Evolutionary conservation across 768 basidiomycete species (phyloP).

Genomic region (Pisolithus marmoratus): DNA sequence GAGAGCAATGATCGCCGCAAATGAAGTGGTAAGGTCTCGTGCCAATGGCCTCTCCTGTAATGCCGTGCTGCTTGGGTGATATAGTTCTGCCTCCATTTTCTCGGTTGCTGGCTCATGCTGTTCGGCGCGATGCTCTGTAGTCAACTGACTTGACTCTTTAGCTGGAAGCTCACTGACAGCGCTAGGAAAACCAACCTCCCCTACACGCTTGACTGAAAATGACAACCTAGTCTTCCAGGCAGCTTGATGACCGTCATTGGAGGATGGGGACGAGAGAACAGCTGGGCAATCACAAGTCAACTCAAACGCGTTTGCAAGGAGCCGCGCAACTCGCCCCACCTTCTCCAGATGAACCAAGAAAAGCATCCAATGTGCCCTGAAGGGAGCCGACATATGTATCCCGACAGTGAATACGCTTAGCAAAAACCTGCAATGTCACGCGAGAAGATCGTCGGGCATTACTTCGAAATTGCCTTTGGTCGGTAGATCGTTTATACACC

Average conservation of each 20-base stretch:
- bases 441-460: constrained; percentile 1
- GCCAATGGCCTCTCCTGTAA: background rate
- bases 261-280: background rate
- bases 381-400: constrained; percentile 5
- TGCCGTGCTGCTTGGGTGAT: no score
- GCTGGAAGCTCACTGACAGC: no score
- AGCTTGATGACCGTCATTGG: background rate
- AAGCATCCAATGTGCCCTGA: background rate
- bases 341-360: background rate
- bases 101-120: background rate
- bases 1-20: background rate
- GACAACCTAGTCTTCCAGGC: background rate
- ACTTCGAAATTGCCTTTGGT: background rate
- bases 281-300: background rate
- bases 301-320: no score
- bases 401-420: constrained; percentile 1
- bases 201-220: background rate
- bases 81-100: no score
- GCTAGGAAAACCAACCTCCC: background rate
- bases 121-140: background rate
- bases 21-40: background rate
- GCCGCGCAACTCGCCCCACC: background rate
- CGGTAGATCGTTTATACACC: background rate
- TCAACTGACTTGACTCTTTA: no score
- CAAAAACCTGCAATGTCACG: constrained; percentile 5